phyloP scores from a whole-genome alignment of 176 grass and related monocot species.

The Hordeum marinum region DNA sequence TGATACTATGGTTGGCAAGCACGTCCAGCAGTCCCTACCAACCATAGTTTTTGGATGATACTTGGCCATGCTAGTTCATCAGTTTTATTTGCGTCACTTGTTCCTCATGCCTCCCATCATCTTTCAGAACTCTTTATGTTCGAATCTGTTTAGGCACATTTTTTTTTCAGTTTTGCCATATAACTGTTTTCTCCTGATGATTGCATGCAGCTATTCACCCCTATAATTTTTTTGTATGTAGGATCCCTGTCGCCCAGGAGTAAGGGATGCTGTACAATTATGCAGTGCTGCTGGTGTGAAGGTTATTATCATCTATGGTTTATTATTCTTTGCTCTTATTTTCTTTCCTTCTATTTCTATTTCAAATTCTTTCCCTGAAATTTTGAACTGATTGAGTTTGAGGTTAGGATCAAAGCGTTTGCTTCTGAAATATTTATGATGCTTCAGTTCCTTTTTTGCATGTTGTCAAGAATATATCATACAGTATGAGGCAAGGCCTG shows the following conservation, averaged over 20 bases:
- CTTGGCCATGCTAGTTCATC: neutral
- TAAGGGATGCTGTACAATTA: conserved; percentile 52
- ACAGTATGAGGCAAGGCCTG: neutral
- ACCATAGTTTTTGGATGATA: neutral
- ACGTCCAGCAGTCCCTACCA: too few species aligned
- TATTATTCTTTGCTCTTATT: neutral
- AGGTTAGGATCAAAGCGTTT: neutral
- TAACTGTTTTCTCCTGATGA: neutral
- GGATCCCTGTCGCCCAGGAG: conserved; percentile 63
- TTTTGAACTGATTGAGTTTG: neutral
- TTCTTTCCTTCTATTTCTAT: neutral
- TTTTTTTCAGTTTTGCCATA: neutral
- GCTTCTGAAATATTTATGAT: neutral
- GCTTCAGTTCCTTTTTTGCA: neutral
- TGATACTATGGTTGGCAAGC: too few species aligned
- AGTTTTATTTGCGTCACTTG: neutral
- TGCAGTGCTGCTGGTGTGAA: conserved; percentile 53
- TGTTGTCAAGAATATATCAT: neutral
- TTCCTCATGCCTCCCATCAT: neutral
- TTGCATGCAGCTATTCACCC: neutral
- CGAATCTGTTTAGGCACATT: neutral
- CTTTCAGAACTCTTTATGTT: neutral
- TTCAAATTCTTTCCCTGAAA: neutral
- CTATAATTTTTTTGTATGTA: conserved; percentile 9
- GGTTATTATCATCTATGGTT: conserved; percentile 9